A percentile compares a stretch with the other conserved stretches of the same genome.
These are phyloP conservation scores for Capillidium heterosporum DNA, from an alignment of 371 early-diverging fungal species.

Conservation along the genomic window DNA sequence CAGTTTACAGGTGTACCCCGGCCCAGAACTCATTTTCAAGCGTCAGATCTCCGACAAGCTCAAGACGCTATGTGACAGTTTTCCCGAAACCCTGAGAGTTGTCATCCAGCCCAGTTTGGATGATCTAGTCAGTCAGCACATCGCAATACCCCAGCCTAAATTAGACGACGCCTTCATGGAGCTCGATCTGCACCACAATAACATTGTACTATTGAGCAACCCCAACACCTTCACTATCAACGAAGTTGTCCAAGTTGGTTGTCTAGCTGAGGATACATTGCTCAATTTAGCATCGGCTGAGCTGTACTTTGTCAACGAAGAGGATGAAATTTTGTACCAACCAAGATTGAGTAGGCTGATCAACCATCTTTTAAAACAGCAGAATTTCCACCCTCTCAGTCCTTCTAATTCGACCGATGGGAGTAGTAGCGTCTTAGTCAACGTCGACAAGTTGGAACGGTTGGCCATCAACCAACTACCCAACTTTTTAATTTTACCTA, in stretches of 20 bases:
- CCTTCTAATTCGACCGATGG: no score
- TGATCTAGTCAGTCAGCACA: background rate
- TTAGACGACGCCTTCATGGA: background rate
- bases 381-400: background rate
- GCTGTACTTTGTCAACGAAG: background rate
- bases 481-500: background rate
- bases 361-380: background rate
- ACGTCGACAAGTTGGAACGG: no score
- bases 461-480: no score
- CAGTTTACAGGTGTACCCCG: background rate
- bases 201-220: background rate
- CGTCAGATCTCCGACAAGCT: background rate
- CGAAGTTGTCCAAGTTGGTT: background rate
- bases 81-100: background rate
- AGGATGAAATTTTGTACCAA: no score
- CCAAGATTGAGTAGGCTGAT: background rate
- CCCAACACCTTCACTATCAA: background rate
- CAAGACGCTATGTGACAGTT: background rate
- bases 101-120: background rate
- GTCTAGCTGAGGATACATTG: background rate
- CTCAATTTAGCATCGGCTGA: background rate
- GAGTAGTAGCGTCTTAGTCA: no score
- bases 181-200: background rate
- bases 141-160: background rate
- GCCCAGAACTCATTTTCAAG: background rate